Base-by-base conservation (phyloP, 805 yeast genomes). In the Myxozyma melibiosi region DNA sequence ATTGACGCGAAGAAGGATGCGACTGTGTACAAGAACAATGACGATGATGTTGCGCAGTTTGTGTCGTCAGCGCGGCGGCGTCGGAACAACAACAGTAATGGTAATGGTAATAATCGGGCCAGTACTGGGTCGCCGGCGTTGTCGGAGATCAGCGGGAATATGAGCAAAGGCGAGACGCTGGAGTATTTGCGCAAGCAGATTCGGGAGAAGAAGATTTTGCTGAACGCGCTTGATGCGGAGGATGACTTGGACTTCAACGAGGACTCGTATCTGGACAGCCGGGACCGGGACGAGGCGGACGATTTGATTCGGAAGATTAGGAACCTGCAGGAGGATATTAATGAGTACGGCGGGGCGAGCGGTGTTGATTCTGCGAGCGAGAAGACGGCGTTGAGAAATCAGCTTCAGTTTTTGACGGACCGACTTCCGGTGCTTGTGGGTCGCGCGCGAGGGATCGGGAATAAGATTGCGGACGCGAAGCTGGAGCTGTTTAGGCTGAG, bases 151-250 rank as follows among this genome's bases (percentile, higher is more conserved):
- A n/a, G n/a, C n/a, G n/a, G n/a, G n/a, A n/a, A n/a, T 13, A n/a
- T 49, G 27, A 33, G 50, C 14, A 55, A 51, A 61, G 52, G 56
- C 62, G 62, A 58, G 37, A 70, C 82, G 2, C 72, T 84, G 41
- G 81, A 79, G 3, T 81, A 80, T 7, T 75, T 90, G 65, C 82
- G 82, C 65, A 86, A 84, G 61, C 72, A 79, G 63, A 79, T 90
- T 42, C 83, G 82, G 44, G 95, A 89, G 67, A 87, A 87, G 75
- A 80, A 82, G 65, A 83, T 85, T 49, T 67, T 87, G 47, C 73
- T 90, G 49, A 87, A 82, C 57, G 89, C 94, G 0, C 69, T 86
- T 59, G 90, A 86, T 65, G 81, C 87, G 11, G 81, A 83, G 65
- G 92, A 68, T 39, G 71, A 69, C 42, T 70, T 71, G 11, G 70